Evolutionary conservation across 805 yeast genomes (phyloP).

Genomic region (Yamadazyma nakazawae): DNA sequence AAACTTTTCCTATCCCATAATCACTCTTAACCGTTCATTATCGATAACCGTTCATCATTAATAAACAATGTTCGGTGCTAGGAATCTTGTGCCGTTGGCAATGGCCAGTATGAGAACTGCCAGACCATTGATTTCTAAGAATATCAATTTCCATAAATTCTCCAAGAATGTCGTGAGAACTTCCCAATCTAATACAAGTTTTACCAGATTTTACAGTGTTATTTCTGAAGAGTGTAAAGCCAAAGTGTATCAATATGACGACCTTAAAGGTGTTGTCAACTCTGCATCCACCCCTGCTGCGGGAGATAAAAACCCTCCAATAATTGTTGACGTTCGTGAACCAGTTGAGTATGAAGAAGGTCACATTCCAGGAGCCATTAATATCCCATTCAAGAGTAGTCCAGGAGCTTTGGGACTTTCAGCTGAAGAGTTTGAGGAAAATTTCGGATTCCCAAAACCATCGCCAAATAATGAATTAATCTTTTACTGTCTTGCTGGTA

Average conservation of each 20-base stretch:
- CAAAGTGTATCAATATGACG: slow-evolving; percentile 49
- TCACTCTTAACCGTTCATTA: not conserved
- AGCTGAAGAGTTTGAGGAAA: slow-evolving; percentile 73
- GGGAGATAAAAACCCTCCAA: slow-evolving; percentile 30
- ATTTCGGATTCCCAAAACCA: slow-evolving; percentile 84
- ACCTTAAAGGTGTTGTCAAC: slow-evolving; percentile 43
- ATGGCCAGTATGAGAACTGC: not conserved
- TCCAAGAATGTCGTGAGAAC: not conserved
- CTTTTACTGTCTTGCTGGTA: slow-evolving; percentile 91
- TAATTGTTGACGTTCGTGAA: slow-evolving; percentile 89
- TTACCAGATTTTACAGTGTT: slow-evolving; percentile 31
- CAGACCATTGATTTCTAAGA: not conserved
- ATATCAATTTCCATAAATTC: not conserved
- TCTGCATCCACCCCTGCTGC: slow-evolving; percentile 24
- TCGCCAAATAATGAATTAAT: slow-evolving; percentile 63
- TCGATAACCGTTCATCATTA: not conserved
- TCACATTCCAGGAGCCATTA: slow-evolving; percentile 78
- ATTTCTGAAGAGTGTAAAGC: slow-evolving; percentile 41
- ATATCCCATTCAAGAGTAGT: slow-evolving; percentile 83
- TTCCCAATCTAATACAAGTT: not conserved
- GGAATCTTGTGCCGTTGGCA: not conserved
- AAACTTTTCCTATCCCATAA: not conserved
- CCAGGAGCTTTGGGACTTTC: slow-evolving; percentile 89
- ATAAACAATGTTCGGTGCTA: not conserved
- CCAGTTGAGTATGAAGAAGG: slow-evolving; percentile 76